Evolutionary conservation across 1,284 basidiomycete species (phyloP), one percentile per base, ranked within the genome.

Genomic region (Rhodotorula sp.): DNA sequence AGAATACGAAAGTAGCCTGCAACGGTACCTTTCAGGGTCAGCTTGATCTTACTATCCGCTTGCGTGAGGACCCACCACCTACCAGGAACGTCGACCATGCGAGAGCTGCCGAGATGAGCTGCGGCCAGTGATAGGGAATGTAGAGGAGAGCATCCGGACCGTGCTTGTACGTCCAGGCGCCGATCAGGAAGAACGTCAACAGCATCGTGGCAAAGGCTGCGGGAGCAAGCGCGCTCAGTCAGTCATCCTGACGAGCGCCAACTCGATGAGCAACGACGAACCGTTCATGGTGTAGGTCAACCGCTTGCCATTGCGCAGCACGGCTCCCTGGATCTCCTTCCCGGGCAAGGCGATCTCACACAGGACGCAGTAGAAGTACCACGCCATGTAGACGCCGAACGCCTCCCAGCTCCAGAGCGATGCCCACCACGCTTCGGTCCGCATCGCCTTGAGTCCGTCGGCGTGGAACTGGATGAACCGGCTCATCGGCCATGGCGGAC

Each of bases 251-350:
- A 28, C 28, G 28, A 28, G 28, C 28, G 28, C 28, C 28, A 28
- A 28, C 28, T 28, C 28, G 28, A 28, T 3, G 28, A 28, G 28
- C 28, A 3, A 28, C 28, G 28, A 77, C 84, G 69, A 67, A 94
- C 94, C 94, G 83, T 99, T 99, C 78, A 97, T 93, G 83, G 93
- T 97, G 85, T 99, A 99, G 72, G 84, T 83, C 6, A 79, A 60
- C 80, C 90, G 88, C 66, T 84, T 84, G 1, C 95, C 95, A 55
- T 89, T 89, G 57, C 97, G 85, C 76, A 98, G 82, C 28, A 86
- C 83, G 14, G 85, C 87, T 19, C 97, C 97, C 71, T 92, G 85
- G 18, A 97, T 85, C 85, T 87, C 87, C 75, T 93, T 90, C 12
- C 93, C 95, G 0, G 97, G 97, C 12, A 99, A 83, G 49, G 95